Conservation (phyloP, 2,329 filamentous ascomycete species). For the Cladosporium velox region DNA sequence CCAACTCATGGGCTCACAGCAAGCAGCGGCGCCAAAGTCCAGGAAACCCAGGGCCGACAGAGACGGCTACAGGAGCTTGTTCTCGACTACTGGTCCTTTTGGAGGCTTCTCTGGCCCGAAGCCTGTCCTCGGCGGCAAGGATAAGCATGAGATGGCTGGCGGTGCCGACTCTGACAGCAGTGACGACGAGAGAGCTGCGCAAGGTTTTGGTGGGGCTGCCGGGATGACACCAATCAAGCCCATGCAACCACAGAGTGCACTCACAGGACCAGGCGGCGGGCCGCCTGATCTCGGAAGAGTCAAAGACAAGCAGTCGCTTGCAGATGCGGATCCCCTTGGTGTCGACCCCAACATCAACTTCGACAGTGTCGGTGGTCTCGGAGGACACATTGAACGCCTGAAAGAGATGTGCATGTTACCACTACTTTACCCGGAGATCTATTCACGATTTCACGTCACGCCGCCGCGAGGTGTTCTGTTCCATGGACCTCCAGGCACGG, state of each 20-base stretch:
- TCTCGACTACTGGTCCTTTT: slow-evolving; percentile 90
- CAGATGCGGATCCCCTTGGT: slow-evolving; percentile 90
- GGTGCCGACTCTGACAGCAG: slow-evolving; percentile 93
- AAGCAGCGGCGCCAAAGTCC: slow-evolving; percentile 9
- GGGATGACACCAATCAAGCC: slow-evolving; percentile 61
- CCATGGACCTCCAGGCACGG: slow-evolving; percentile 94
- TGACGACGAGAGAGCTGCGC: slow-evolving; percentile 73
- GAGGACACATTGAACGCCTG: slow-evolving; percentile 92
- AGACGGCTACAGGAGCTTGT: slow-evolving; percentile 70
- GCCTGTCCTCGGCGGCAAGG: slow-evolving; percentile 72
- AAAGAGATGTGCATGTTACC: slow-evolving; percentile 99
- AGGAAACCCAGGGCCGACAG: slow-evolving; percentile 37
- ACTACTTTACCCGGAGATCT: slow-evolving; percentile 91
- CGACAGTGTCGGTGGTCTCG: slow-evolving; percentile 86
- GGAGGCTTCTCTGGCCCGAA: slow-evolving; percentile 76
- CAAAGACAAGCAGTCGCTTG: slow-evolving; percentile 87
- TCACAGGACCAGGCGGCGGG: slow-evolving; percentile 59
- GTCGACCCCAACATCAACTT: slow-evolving; percentile 93
- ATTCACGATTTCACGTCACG: slow-evolving; percentile 86
- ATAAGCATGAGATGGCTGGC: slow-evolving; percentile 71
- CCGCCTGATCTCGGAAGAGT: slow-evolving; percentile 84
- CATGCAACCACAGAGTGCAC: slow-evolving; percentile 58
- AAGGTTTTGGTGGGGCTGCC: slow-evolving; percentile 63
- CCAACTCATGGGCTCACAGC: slow-evolving; percentile 17
- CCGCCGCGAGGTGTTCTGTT: slow-evolving; percentile 94